These are phyloP conservation scores for Quercus parvula DNA, from an alignment of 306 rosid species.

Conservation along the genomic window DNA sequence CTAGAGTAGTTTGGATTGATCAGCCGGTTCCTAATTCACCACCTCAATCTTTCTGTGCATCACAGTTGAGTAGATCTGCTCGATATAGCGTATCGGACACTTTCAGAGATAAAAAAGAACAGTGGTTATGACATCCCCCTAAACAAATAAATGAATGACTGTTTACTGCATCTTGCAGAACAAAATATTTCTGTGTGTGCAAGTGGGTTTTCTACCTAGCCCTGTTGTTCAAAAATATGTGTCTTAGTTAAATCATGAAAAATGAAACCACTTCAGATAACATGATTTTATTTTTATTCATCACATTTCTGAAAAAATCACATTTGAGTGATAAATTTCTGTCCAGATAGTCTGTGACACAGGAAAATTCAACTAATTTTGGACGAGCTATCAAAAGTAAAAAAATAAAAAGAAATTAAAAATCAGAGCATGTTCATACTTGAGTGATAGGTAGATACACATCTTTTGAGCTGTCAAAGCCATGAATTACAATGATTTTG, in stretches of 20 bases:
- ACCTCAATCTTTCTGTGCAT: no score
- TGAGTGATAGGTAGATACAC: conserved; percentile 36
- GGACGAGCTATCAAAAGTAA: background rate
- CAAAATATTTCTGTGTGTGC: background rate
- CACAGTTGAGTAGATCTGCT: no score
- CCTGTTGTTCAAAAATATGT: background rate
- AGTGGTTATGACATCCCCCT: background rate
- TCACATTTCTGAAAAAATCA: background rate
- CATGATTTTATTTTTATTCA: background rate
- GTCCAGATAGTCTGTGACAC: background rate
- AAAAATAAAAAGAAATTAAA: background rate
- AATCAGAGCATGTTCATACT: conserved; percentile 36
- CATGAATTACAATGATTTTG: conserved; percentile 70
- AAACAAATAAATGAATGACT: background rate
- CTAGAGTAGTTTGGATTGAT: no score
- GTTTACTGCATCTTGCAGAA: background rate
- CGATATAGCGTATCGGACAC: no score
- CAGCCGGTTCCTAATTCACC: no score
- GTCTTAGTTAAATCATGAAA: background rate
- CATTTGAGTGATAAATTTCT: background rate
- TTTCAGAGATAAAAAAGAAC: background rate
- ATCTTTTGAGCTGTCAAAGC: conserved; percentile 60
- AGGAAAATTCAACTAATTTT: background rate
- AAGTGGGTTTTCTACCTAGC: background rate
- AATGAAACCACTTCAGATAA: background rate